Percentiles rank a stretch among this genome's conserved stretches.
These are phyloP conservation scores for Talaromyces wortmannii DNA, from an alignment of 495 filamentous ascomycete genomes.

Conservation along the genomic window DNA sequence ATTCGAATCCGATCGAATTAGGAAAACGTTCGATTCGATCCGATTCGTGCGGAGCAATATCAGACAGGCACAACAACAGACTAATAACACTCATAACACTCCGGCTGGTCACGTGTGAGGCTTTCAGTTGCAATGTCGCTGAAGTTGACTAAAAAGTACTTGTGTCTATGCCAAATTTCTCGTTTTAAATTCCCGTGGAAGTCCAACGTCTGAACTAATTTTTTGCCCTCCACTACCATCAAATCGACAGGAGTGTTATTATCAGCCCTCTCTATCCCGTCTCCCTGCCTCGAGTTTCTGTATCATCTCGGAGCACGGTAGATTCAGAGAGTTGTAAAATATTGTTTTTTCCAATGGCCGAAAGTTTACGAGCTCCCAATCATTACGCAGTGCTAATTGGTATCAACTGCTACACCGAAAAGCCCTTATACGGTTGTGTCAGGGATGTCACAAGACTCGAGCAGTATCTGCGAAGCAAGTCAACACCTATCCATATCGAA, in stretches of 20 bases:
- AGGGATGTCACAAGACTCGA: conserved; percentile 7
- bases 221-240: too few species aligned
- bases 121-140: not conserved
- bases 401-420: conserved; percentile 1
- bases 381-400: conserved; percentile 5
- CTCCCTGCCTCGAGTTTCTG: not conserved
- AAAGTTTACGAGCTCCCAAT: not conserved
- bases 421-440: conserved; percentile 5
- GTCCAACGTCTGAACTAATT: too few species aligned
- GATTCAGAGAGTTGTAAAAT: not conserved
- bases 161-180: too few species aligned
- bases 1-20: too few species aligned
- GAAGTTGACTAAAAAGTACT: too few species aligned
- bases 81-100: not conserved
- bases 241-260: too few species aligned
- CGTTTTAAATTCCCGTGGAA: too few species aligned
- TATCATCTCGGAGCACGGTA: not conserved
- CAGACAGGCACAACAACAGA: not conserved
- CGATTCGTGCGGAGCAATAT: too few species aligned
- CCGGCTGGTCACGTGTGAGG: not conserved
- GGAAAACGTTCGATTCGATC: too few species aligned
- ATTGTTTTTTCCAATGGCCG: not conserved
- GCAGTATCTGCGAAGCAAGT: conserved; percentile 2
- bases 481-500: conserved; percentile 3
- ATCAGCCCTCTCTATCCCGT: not conserved